Evolutionary conservation across 2,329 filamentous ascomycete genomes (phyloP), one percentile per base, ranked within the genome.

Genomic region (Diplodia seriata): DNA sequence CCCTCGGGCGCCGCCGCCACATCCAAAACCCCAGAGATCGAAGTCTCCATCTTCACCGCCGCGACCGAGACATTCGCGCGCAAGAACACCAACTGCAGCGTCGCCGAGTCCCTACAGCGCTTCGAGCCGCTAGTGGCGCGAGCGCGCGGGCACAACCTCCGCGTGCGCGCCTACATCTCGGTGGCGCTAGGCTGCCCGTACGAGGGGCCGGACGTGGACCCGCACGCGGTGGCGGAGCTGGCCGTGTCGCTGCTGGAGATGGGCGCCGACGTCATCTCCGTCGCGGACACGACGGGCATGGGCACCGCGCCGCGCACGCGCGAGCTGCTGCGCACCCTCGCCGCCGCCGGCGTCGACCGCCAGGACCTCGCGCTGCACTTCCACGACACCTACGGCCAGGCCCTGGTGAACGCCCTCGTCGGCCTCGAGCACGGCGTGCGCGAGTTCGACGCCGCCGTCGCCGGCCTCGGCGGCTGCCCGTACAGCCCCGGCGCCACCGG

Each of bases 281-380:
- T 97, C 0, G 93, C 93, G 7, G 94, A 97, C 75, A 97, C 94
- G 0, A 94, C 93, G 0, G 94, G 94, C 20, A 93, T 96, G 86
- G 94, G 93, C 38, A 96, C 92, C 0, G 89, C 89, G n/a, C 89
- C 89, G 20, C 83, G 87, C 67, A 92, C 90, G 2, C 81, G 83
- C 67, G 86, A 87, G 67, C 81, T 93, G 56, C 82, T 93, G 68
- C 84, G 85, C 70, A 89, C 89, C 67, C 81, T 93, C 78, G 79
- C 83, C 9, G 85, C 87, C 1, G 90, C 90, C 1, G 90, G 89
- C 0, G 85, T 96, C 20, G 85, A 89, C 23, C 85, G 85, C 66
- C 87, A 89, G 73, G 89, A 91, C 73, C 80, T 96, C 12, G 91
- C 91, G 0, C 88, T 94, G 81, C 93, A 97, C 78, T 94, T 96